Conservation (phyloP, 768 basidiomycete genomes). For the Albatrellus ellisii region DNA sequence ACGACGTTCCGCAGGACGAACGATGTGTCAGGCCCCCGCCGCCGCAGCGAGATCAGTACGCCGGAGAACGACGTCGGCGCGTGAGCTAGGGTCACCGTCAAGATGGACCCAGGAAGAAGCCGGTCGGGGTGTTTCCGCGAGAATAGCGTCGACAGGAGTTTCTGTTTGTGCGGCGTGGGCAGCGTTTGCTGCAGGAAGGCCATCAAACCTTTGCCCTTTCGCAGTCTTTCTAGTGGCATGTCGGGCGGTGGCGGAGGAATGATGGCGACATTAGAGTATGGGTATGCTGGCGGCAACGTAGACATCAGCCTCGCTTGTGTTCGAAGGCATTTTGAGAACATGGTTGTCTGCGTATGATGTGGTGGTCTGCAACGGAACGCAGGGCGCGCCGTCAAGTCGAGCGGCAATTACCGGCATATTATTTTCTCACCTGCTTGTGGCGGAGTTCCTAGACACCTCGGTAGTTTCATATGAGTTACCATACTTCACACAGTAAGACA, state of each 20-base stretch:
- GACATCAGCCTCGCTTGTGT: conserved; percentile 2
- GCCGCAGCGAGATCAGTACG: conserved; percentile 70
- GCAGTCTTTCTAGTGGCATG: conserved; percentile 29
- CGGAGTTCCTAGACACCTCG: not conserved
- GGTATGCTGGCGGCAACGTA: conserved; percentile 27
- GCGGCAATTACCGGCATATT: not conserved
- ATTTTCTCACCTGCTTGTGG: not conserved
- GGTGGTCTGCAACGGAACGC: too few species aligned
- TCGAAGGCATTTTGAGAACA: conserved; percentile 6
- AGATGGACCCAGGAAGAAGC: conserved; percentile 73
- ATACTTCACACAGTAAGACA: not conserved
- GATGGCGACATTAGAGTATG: conserved; percentile 62
- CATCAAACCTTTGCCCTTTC: conserved; percentile 69
- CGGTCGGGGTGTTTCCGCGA: conserved; percentile 53
- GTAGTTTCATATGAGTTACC: not conserved
- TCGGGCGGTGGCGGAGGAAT: conserved; percentile 32
- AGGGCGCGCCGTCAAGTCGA: not conserved
- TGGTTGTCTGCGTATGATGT: not conserved
- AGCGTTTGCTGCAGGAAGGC: conserved; percentile 52
- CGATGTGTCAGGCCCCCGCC: conserved; percentile 79
- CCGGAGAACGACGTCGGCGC: conserved; percentile 81
- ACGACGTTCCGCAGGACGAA: conserved; percentile 85
- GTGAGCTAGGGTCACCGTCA: conserved; percentile 66
- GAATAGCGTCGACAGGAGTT: conserved; percentile 58
- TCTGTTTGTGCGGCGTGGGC: conserved; percentile 54